phyloP scores from a whole-genome alignment of 164 flowering plant species.

The Brasenia schreberi region DNA sequence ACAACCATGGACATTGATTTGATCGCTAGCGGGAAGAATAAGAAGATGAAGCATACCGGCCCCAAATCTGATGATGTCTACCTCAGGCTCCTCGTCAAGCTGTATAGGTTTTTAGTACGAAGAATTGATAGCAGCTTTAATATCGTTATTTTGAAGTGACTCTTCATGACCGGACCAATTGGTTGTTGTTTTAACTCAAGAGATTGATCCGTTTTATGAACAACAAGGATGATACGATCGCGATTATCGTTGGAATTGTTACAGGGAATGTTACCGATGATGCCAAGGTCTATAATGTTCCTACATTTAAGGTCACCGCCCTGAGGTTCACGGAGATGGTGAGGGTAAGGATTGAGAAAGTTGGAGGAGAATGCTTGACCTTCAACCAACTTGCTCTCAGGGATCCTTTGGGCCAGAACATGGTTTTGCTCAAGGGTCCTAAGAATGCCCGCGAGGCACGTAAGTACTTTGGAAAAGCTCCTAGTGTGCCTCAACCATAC shows the following conservation, averaged over 20 bases:
- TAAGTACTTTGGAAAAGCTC: conserved; percentile 14
- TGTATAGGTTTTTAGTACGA: conserved; percentile 9
- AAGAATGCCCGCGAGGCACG: conserved; percentile 12
- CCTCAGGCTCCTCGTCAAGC: conserved; percentile 14
- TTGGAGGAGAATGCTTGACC: conserved; percentile 20
- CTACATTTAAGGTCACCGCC: conserved; percentile 19
- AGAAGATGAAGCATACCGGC: conserved; percentile 8
- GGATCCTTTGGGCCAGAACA: conserved; percentile 23
- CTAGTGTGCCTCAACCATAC: conserved; percentile 17
- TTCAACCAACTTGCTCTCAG: conserved; percentile 2
- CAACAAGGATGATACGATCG: conserved; percentile 16
- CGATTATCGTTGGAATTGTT: conserved; percentile 13
- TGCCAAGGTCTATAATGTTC: conserved; percentile 18
- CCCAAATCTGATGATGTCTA: conserved; percentile 11
- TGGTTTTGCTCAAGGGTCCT: conserved; percentile 12
- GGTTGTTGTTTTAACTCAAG: conserved; percentile 11
- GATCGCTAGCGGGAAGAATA: conserved; percentile 29
- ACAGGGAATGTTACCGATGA: too few relatives aligned
- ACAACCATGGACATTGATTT: conserved; percentile 6
- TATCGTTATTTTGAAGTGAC: too few relatives aligned
- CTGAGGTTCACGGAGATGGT: conserved; percentile 22
- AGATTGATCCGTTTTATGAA: conserved; percentile 15
- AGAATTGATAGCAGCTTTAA: background rate
- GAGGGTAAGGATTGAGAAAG: conserved; percentile 19
- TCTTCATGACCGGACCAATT: conserved; percentile 9